phyloP scores from a whole-genome alignment of 2,329 filamentous ascomycete genomes.

The Epichloe aotearoae region DNA sequence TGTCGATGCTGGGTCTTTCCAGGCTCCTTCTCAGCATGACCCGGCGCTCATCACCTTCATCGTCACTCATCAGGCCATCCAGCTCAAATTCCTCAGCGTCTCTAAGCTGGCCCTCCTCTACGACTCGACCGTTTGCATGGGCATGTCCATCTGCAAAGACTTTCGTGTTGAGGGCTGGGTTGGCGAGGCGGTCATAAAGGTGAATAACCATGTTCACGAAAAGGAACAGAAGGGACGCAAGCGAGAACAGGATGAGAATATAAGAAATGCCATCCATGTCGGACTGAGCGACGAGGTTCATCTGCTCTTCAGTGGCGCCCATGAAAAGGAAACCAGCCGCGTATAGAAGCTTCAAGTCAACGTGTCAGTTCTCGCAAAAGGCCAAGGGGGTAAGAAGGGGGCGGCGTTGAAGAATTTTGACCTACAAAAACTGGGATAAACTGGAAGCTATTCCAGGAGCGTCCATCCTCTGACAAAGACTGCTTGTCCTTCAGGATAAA shows the following conservation, averaged over 20 bases:
- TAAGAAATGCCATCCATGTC: slow-evolving; percentile 84
- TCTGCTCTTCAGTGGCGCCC: slow-evolving; percentile 94
- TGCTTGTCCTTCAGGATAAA: slow-evolving; percentile 70
- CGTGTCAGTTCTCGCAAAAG: background rate
- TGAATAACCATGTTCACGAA: slow-evolving; percentile 78
- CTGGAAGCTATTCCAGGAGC: slow-evolving; percentile 51
- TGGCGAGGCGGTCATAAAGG: slow-evolving; percentile 57
- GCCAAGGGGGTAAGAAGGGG: background rate
- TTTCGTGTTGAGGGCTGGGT: slow-evolving; percentile 23
- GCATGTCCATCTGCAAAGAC: slow-evolving; percentile 23
- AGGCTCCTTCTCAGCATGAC: slow-evolving; percentile 22
- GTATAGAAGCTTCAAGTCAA: slow-evolving; percentile 55
- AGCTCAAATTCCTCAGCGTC: slow-evolving; percentile 92
- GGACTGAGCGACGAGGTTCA: slow-evolving; percentile 60
- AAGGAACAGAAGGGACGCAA: slow-evolving; percentile 83
- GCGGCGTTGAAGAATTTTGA: slow-evolving; percentile 11
- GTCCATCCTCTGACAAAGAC: slow-evolving; percentile 51
- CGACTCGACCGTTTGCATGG: slow-evolving; percentile 18
- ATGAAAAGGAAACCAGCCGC: slow-evolving; percentile 94
- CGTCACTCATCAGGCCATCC: slow-evolving; percentile 78
- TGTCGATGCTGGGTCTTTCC: slow-evolving; percentile 26
- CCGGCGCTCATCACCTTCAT: slow-evolving; percentile 51
- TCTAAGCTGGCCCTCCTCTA: slow-evolving; percentile 45
- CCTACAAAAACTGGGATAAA: slow-evolving; percentile 43
- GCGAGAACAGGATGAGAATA: slow-evolving; percentile 78